Conservation (phyloP, 192 early-diverging fungal genomes). For the Umbelopsis sp. region DNA sequence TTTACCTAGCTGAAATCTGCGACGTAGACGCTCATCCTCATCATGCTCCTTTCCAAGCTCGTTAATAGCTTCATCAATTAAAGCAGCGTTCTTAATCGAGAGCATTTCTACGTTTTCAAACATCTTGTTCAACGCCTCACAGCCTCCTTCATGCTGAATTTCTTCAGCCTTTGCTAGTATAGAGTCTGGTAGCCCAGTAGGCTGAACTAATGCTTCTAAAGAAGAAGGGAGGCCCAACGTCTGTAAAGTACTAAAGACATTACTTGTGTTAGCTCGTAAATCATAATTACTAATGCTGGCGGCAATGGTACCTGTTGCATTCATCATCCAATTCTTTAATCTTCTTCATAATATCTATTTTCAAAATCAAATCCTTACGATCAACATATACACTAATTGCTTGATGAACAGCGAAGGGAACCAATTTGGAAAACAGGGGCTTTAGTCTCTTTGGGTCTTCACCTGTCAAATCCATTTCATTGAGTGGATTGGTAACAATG, state of each 20-base stretch:
- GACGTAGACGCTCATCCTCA: slow-evolving; percentile 68
- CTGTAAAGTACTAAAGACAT: slow-evolving; percentile 21
- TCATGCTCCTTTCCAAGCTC: slow-evolving; percentile 70
- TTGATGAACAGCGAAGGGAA: slow-evolving; percentile 92
- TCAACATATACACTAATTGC: slow-evolving; percentile 83
- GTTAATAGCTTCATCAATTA: slow-evolving; percentile 70
- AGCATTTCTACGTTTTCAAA: slow-evolving; percentile 64
- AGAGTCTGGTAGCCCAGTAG: slow-evolving; percentile 71
- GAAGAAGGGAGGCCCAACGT: slow-evolving; percentile 30
- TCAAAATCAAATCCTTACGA: slow-evolving; percentile 77
- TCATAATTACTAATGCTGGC: neutral
- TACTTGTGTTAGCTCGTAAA: neutral
- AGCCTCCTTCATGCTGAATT: slow-evolving; percentile 76
- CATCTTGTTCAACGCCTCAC: slow-evolving; percentile 60
- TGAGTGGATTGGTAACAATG: slow-evolving; percentile 45
- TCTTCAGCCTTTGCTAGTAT: slow-evolving; percentile 74
- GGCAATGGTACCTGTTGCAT: slow-evolving; percentile 4
- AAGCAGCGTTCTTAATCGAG: slow-evolving; percentile 47
- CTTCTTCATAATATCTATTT: slow-evolving; percentile 60
- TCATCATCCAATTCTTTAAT: slow-evolving; percentile 60
- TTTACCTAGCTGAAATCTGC: slow-evolving; percentile 52
- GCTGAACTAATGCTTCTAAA: slow-evolving; percentile 57
- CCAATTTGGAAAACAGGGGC: slow-evolving; percentile 81
- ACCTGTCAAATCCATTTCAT: slow-evolving; percentile 52
- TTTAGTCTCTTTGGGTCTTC: slow-evolving; percentile 20